phyloP scores from a whole-genome alignment of 2,329 filamentous ascomycete genomes.

The Claviceps sorghi region DNA sequence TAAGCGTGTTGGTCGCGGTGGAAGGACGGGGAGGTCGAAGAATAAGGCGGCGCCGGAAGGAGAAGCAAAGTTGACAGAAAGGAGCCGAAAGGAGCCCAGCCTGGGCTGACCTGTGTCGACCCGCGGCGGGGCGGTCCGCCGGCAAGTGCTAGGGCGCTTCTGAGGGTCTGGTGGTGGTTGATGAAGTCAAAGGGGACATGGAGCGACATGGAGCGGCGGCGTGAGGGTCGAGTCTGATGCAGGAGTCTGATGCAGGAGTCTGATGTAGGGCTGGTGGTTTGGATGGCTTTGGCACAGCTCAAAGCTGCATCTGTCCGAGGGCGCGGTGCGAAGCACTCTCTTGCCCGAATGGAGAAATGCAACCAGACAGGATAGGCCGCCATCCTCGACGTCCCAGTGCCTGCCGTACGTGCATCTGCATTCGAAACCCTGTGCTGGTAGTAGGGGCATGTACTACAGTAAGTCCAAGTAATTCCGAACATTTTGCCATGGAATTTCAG shows the following conservation, averaged over 20 bases:
- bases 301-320: not conserved
- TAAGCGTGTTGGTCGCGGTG: not conserved
- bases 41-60: not conserved
- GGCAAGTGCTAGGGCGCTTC: slow-evolving; percentile 10
- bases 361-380: not conserved
- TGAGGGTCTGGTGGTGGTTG: slow-evolving; percentile 6
- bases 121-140: slow-evolving; percentile 15
- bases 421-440: too few species aligned
- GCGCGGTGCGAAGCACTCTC: slow-evolving; percentile 12
- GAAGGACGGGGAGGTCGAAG: not conserved
- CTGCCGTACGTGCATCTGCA: not conserved
- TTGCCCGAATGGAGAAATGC: slow-evolving; percentile 13
- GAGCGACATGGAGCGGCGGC: not conserved
- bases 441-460: too few species aligned
- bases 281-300: slow-evolving; percentile 6
- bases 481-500: too few species aligned
- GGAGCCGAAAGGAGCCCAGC: not conserved
- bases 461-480: too few species aligned
- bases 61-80: not conserved
- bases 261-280: not conserved
- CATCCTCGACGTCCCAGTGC: not conserved
- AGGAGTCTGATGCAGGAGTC: not conserved
- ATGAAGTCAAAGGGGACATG: not conserved
- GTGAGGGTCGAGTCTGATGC: not conserved
- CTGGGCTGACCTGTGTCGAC: slow-evolving; percentile 7